A percentile compares a stretch with the other conserved stretches of the same genome.
These are phyloP conservation scores for Parietichytrium sp. DNA, from an alignment of 108 stramenopile species.

Conservation along the genomic window DNA sequence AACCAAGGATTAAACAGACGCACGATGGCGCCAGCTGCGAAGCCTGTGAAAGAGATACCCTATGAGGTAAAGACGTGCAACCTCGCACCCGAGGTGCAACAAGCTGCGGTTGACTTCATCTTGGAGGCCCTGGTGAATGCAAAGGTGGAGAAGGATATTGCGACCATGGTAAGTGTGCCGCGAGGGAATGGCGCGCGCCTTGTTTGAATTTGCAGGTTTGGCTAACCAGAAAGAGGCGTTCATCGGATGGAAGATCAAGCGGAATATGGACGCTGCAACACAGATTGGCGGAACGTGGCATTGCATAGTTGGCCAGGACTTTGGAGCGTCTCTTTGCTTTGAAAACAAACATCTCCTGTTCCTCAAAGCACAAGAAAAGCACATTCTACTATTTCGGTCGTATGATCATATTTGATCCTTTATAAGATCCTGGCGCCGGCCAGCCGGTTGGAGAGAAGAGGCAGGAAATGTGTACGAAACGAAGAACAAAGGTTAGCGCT, in stretches of 20 bases:
- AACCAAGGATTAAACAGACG: too few species aligned
- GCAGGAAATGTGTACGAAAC: too few species aligned
- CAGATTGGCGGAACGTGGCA: constrained; percentile 19
- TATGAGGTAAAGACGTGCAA: background rate
- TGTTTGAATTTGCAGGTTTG: too few species aligned
- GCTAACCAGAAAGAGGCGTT: too few species aligned
- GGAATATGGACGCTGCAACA: constrained; percentile 13
- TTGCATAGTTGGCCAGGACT: constrained; percentile 38
- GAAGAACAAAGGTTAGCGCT: background rate
- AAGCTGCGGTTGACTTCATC: background rate
- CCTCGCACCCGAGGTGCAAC: background rate
- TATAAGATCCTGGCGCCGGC: too few species aligned
- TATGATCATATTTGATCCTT: constrained; percentile 25
- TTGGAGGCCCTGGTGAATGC: background rate
- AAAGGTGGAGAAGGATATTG: constrained; percentile 33
- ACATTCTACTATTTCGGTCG: constrained; percentile 12
- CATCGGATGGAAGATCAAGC: constrained; percentile 22
- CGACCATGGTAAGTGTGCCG: too few species aligned
- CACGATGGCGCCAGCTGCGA: too few species aligned
- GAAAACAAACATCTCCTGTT: constrained; percentile 36
- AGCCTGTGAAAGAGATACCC: too few species aligned
- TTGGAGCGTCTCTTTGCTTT: constrained; percentile 31
- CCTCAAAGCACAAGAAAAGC: constrained; percentile 18
- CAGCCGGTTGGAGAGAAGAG: too few species aligned
- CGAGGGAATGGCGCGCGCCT: too few species aligned